These are phyloP conservation scores for Cercospora sp. DNA, from an alignment of 2,329 filamentous ascomycete species.

Conservation along the genomic window DNA sequence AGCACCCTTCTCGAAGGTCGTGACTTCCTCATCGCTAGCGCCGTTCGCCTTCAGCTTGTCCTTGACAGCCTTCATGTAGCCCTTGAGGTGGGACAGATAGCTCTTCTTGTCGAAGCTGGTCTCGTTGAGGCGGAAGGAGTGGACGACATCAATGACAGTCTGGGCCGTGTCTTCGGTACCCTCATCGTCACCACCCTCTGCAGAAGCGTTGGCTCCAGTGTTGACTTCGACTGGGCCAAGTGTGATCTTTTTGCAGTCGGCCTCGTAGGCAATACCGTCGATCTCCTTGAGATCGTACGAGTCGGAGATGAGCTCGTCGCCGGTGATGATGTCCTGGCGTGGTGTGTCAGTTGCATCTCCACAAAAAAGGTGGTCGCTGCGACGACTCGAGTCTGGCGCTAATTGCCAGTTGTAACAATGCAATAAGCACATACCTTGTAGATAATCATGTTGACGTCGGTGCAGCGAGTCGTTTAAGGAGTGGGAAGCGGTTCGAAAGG, in stretches of 20 bases:
- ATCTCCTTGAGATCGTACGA: conserved; percentile 81
- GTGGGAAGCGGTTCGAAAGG: conserved; percentile 23
- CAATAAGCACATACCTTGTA: conserved; percentile 52
- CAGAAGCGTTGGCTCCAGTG: conserved; percentile 94
- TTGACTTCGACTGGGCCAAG: conserved; percentile 70
- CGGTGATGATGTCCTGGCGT: conserved; percentile 77
- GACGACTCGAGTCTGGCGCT: conserved; percentile 11
- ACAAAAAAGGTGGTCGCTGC: conserved; percentile 6
- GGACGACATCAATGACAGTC: conserved; percentile 88
- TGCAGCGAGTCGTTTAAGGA: conserved; percentile 14
- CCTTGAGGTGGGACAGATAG: conserved; percentile 84
- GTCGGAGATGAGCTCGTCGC: conserved; percentile 96
- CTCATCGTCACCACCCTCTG: conserved; percentile 73
- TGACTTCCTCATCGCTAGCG: conserved; percentile 65
- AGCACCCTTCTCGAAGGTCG: conserved; percentile 77
- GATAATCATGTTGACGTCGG: conserved; percentile 55
- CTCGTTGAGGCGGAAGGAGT: conserved; percentile 84
- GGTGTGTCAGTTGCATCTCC: conserved; percentile 19
- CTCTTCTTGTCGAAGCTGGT: conserved; percentile 84
- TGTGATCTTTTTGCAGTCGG: conserved; percentile 86
- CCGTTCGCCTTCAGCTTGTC: conserved; percentile 63
- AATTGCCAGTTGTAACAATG: not conserved
- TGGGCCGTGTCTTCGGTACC: conserved; percentile 66
- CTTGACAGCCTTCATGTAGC: conserved; percentile 91
- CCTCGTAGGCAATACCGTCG: conserved; percentile 81